Percentiles rank a stretch among this genome's conserved stretches.
Conservation (phyloP, 2,329 filamentous ascomycete genomes). For the Penicillium sumatraense region DNA sequence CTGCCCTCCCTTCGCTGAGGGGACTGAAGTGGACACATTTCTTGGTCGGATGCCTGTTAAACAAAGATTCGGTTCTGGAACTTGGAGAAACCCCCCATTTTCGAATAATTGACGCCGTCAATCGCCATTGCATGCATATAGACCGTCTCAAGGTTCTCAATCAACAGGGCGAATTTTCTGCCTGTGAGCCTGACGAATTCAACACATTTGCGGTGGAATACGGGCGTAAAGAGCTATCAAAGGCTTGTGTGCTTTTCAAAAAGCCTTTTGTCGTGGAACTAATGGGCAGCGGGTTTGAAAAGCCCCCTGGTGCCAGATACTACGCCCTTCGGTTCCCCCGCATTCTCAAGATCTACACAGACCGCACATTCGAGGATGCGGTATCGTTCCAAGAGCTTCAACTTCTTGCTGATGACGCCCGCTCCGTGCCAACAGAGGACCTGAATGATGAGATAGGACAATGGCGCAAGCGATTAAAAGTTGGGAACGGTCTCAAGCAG, state of each 20-base stretch:
- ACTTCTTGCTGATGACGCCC: conserved; percentile 64
- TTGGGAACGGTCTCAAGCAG: conserved; percentile 47
- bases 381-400: conserved; percentile 74
- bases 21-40: conserved; percentile 78
- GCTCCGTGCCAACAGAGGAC: conserved; percentile 53
- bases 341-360: conserved; percentile 76
- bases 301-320: conserved; percentile 68
- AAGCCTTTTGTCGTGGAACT: conserved; percentile 79
- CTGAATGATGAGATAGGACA: conserved; percentile 64
- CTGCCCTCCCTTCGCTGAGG: conserved; percentile 54
- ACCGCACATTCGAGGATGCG: conserved; percentile 71
- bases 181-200: conserved; percentile 41
- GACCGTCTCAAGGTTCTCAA: conserved; percentile 57
- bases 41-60: conserved; percentile 75
- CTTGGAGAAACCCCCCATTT: conserved; percentile 62
- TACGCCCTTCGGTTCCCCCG: conserved; percentile 78
- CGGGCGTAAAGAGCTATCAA: conserved; percentile 43
- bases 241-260: conserved; percentile 61
- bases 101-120: conserved; percentile 67
- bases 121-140: conserved; percentile 53
- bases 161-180: conserved; percentile 52
- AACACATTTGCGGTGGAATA: conserved; percentile 52
- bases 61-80: conserved; percentile 63
- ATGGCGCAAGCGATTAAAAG: conserved; percentile 67
- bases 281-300: conserved; percentile 79